Percentiles rank a stretch among this genome's conserved stretches.
These are phyloP conservation scores for Entoloma clypeatum DNA, from an alignment of 1,284 basidiomycete genomes.

Conservation along the genomic window DNA sequence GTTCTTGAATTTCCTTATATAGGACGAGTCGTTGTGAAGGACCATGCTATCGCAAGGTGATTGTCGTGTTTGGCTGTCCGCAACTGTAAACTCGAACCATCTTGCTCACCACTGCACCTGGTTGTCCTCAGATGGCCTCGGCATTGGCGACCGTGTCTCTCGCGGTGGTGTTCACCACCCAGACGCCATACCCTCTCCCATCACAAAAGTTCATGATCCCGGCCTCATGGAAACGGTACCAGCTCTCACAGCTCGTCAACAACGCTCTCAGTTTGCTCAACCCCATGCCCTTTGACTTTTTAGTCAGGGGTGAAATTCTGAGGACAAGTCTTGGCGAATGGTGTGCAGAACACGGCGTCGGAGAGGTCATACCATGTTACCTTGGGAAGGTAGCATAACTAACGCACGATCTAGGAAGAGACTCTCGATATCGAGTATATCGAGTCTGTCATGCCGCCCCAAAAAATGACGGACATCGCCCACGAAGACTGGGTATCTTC, in stretches of 20 bases:
- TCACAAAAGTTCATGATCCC: slow-evolving; percentile 95
- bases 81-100: no score
- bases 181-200: slow-evolving; percentile 79
- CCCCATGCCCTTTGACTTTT: slow-evolving; percentile 92
- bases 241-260: slow-evolving; percentile 97
- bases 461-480: slow-evolving; percentile 74
- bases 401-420: slow-evolving; percentile 58
- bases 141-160: slow-evolving; percentile 11
- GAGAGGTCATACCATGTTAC: slow-evolving; percentile 46
- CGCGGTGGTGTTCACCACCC: slow-evolving; percentile 80
- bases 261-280: slow-evolving; percentile 78
- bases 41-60: no score
- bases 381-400: slow-evolving; percentile 4
- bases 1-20: no score
- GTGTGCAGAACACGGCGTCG: slow-evolving; percentile 68
- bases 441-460: slow-evolving; percentile 87
- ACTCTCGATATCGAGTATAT: slow-evolving; percentile 95
- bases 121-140: no score
- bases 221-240: slow-evolving; percentile 85
- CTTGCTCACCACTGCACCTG: no score
- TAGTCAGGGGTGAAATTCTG: slow-evolving; percentile 81
- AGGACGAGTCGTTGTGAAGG: no score
- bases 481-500: slow-evolving; percentile 96
- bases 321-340: slow-evolving; percentile 74
- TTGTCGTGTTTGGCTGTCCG: no score